Evolutionary conservation across 2,329 filamentous ascomycete species (phyloP).

Genomic region (Aspergillus sp.): DNA sequence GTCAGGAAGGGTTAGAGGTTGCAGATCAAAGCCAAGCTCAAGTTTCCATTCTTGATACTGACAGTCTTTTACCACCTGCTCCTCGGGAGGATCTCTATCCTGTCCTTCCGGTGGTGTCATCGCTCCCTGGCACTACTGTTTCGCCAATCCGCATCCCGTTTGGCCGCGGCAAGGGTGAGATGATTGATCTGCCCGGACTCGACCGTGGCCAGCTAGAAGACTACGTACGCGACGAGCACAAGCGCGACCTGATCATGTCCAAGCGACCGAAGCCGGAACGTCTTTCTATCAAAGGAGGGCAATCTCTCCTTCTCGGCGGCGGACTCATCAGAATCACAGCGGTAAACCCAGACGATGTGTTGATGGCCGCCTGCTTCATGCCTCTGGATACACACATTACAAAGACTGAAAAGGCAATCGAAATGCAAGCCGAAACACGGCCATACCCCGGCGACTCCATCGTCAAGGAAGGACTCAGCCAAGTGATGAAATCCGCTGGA

Average conservation of each 20-base stretch:
- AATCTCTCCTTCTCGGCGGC: slow-evolving; percentile 76
- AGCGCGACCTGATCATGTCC: slow-evolving; percentile 68
- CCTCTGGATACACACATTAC: slow-evolving; percentile 72
- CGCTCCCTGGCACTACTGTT: slow-evolving; percentile 85
- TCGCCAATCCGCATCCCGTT: slow-evolving; percentile 92
- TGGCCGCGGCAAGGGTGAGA: slow-evolving; percentile 75
- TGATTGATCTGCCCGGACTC: slow-evolving; percentile 87
- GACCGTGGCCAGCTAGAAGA: slow-evolving; percentile 65
- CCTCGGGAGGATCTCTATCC: slow-evolving; percentile 70
- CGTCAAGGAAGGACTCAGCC: slow-evolving; percentile 50
- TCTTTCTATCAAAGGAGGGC: slow-evolving; percentile 62
- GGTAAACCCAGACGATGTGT: slow-evolving; percentile 53
- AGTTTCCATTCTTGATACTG: slow-evolving; percentile 17
- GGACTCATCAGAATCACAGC: slow-evolving; percentile 86
- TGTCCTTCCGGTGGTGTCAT: slow-evolving; percentile 76
- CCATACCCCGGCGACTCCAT: slow-evolving; percentile 59
- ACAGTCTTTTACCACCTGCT: slow-evolving; percentile 65
- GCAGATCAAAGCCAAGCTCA: slow-evolving; percentile 10
- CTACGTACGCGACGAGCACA: slow-evolving; percentile 61
- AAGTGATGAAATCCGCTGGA: slow-evolving; percentile 63
- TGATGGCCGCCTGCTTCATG: slow-evolving; percentile 82
- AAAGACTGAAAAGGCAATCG: slow-evolving; percentile 69
- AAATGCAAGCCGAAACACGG: slow-evolving; percentile 60
- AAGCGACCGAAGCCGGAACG: slow-evolving; percentile 67
- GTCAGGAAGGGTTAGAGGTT: slow-evolving; percentile 8